Base-by-base conservation (phyloP, 805 yeast species). In the Cyberlindnera meyerae region DNA sequence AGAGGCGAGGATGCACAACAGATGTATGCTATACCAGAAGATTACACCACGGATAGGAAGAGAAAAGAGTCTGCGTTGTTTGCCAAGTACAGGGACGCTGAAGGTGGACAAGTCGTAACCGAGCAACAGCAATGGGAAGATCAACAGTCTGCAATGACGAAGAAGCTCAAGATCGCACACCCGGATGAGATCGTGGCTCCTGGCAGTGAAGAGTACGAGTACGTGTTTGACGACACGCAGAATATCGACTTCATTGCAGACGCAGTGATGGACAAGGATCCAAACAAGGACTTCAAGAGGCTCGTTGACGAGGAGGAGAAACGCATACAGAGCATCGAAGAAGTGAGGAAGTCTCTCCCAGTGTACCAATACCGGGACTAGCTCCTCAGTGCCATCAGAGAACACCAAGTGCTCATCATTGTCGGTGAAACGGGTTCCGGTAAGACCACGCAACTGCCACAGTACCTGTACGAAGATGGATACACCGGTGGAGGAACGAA, bases 381-480 rank as follows among this genome's bases (percentile, higher is more conserved):
- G 24, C 68, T 89, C 13, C 57, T 89, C 21, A 64, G 68, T 0
- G 79, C 85, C 0, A 70, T 89, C 8, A 55, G 60, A 17, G 62
- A 71, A 18, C 70, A 82, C 48, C 95, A 85, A 54, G 77, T 81
- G 0, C 48, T 84, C 25, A 78, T 84, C 28, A 76, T 84, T 22
- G 90, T 84, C 27, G 94, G 94, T 40, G 94, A 84, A 55, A 84
- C 95, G 0, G 95, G 97, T 30, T 88, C 96, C 0, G 97, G 97
- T 52, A 89, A 89, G 53, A 89, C 97, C 0, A 89, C 97, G 0
- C 97, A 89, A 57, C 57, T 89, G 8, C 96, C 97, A 0, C 97
- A 89, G 52, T 89, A 79, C 52, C 62, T 89, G 11, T 74, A 76
- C 40, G 95, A 88, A 50, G 89, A 82, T 16, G 95, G 96, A 0